Evolutionary conservation across 2,329 filamentous ascomycete species (phyloP), one percentile per base, ranked within the genome.

Genomic region (Trichophyton benhamiae): DNA sequence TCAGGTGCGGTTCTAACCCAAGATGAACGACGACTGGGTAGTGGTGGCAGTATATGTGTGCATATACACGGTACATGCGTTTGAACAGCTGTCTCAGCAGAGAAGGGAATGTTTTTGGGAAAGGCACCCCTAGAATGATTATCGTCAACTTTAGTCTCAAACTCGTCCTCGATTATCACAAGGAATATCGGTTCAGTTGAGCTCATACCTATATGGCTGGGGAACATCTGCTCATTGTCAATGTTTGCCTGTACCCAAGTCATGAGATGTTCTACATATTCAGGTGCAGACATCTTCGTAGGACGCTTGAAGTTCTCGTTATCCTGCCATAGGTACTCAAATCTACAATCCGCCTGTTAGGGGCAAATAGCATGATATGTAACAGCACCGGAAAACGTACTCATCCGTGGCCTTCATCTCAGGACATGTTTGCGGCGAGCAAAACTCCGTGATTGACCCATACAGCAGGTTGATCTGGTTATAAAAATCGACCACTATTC

Each of bases 361-460:
- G 1, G 6, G 9, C 8, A 15, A n/a, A 15, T 42, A 13, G 57
- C 5, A 44, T 42, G 6, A 58, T 6, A 38, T 38, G 41, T 33
- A 60, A 42, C 25, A 20, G 25, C 15, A 1, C 8, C 15, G 6
- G 15, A 58, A 13, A 27, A 63, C 84, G 66, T 82, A 94, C 87
- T 99, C 94, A 77, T 99, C 95, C 8, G 94, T 99, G n/a, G 94
- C 94, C 77, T 99, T 99, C 94, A 99, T 99, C 78, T 97, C 94
- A 0, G 94, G 94, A 74, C 94, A 99, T 66, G 91, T 91, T 73
- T 94, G 88, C 36, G 94, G 92, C 27, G 94, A 97, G 80, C 94
- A 99, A 77, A 99, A 99, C 73, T 99, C 94, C 63, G 94, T 99
- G 72, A 99, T 99, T 67, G 94, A 94, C 63, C 95, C 95, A 74